Conservation (phyloP, 1,284 basidiomycete species). For the Neotropicomus parvogracilis region DNA sequence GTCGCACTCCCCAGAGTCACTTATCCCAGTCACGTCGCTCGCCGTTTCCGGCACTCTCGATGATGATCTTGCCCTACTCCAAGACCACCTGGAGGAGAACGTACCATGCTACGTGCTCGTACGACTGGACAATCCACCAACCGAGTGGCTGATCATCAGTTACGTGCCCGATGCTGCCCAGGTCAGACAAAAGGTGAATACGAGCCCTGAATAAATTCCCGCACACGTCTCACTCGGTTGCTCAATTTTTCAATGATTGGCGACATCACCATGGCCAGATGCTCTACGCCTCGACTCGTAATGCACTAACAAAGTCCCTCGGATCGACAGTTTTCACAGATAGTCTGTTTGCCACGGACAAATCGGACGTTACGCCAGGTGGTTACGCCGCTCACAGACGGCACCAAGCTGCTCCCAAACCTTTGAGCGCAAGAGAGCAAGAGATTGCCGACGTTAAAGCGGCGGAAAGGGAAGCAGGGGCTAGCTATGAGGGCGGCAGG, state of each 20-base stretch:
- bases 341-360: slow-evolving; percentile 78
- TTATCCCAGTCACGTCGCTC: slow-evolving; percentile 55
- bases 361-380: slow-evolving; percentile 59
- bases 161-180: slow-evolving; percentile 76
- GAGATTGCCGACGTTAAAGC: slow-evolving; percentile 74
- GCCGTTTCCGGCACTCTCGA: slow-evolving; percentile 47
- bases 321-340: slow-evolving; percentile 77
- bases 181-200: slow-evolving; percentile 69
- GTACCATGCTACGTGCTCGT: slow-evolving; percentile 71
- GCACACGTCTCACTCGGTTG: background rate
- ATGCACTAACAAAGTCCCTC: slow-evolving; percentile 68
- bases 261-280: slow-evolving; percentile 51
- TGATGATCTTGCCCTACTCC: slow-evolving; percentile 58
- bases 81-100: slow-evolving; percentile 54
- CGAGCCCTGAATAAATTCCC: background rate
- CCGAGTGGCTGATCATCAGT: slow-evolving; percentile 67
- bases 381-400: slow-evolving; percentile 73
- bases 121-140: slow-evolving; percentile 53
- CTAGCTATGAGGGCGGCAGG: slow-evolving; percentile 54
- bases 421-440: slow-evolving; percentile 75
- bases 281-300: slow-evolving; percentile 86
- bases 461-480: slow-evolving; percentile 59
- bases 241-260: background rate
- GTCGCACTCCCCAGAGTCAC: slow-evolving; percentile 49
- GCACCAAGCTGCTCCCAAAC: slow-evolving; percentile 74